phyloP scores from a whole-genome alignment of 768 basidiomycete genomes.

The Antrodiella citrinella region DNA sequence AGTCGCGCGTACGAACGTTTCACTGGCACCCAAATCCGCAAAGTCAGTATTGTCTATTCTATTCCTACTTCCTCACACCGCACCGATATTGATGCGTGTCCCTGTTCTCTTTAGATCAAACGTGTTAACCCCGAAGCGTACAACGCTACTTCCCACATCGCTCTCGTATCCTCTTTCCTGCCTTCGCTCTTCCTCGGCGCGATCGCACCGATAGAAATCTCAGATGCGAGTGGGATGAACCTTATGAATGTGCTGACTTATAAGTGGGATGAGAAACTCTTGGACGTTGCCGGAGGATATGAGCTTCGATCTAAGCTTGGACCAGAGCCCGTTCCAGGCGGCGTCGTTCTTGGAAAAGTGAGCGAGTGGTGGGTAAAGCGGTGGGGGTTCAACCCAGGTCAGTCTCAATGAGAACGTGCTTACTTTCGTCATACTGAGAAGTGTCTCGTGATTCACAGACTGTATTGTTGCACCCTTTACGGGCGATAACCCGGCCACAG shows the following conservation, averaged over 20 bases:
- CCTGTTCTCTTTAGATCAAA: constrained; percentile 38
- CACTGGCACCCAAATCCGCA: constrained; percentile 78
- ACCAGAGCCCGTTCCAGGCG: constrained; percentile 68
- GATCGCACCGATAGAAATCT: constrained; percentile 77
- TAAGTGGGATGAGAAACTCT: constrained; percentile 64
- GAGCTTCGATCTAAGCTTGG: constrained; percentile 65
- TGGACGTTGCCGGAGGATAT: constrained; percentile 62
- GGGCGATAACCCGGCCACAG: constrained; percentile 85
- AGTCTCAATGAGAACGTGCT: constrained; percentile 1
- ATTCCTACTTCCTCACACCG: background rate
- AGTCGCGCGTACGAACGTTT: constrained; percentile 85
- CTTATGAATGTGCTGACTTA: constrained; percentile 69
- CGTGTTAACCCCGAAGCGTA: constrained; percentile 46
- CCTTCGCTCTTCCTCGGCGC: constrained; percentile 74
- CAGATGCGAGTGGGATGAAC: constrained; percentile 89
- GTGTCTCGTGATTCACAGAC: constrained; percentile 29
- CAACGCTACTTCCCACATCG: constrained; percentile 55
- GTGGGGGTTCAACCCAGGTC: constrained; percentile 69
- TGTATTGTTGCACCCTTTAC: constrained; percentile 81
- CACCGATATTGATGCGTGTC: constrained; percentile 9
- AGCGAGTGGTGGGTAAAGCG: constrained; percentile 62
- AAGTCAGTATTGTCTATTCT: constrained; percentile 37
- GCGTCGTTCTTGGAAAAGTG: constrained; percentile 57
- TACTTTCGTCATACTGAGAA: background rate
- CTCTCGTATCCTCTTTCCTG: constrained; percentile 77